Conservation (phyloP, 1,284 basidiomycete genomes). For the Cerrena zonata region DNA sequence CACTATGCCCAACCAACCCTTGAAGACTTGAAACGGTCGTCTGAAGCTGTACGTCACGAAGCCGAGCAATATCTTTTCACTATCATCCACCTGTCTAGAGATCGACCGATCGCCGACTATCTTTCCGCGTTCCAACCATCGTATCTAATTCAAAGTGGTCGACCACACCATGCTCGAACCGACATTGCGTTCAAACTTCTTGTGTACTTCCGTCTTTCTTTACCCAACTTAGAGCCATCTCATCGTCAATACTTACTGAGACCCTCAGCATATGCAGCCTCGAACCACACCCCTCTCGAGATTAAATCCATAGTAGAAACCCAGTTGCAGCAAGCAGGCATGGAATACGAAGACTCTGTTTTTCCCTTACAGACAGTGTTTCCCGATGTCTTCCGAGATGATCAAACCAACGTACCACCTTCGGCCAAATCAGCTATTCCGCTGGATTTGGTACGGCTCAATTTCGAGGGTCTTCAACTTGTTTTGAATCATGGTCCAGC, state of each 20-base stretch:
- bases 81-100: slow-evolving; percentile 45
- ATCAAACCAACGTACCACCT: neutral
- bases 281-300: slow-evolving; percentile 13
- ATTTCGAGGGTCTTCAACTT: neutral
- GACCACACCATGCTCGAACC: slow-evolving; percentile 58
- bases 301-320: slow-evolving; percentile 20
- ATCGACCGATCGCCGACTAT: slow-evolving; percentile 58
- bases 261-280: neutral
- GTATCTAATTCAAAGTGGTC: slow-evolving; percentile 68
- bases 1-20: neutral
- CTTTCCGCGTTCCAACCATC: slow-evolving; percentile 75
- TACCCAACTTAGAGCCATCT: slow-evolving; percentile 30
- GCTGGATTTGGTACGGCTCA: neutral
- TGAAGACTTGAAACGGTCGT: neutral
- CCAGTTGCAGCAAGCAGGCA: slow-evolving; percentile 20
- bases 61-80: slow-evolving; percentile 34
- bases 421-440: no score
- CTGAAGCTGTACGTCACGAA: neutral
- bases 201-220: slow-evolving; percentile 61
- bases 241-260: slow-evolving; percentile 19
- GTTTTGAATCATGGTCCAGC: neutral
- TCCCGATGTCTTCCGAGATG: neutral
- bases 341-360: slow-evolving; percentile 20
- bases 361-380: slow-evolving; percentile 5
- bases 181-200: slow-evolving; percentile 65